Evolutionary conservation across 371 early-diverging fungal species (phyloP).

Genomic region (Lichtheimia corymbifera): DNA sequence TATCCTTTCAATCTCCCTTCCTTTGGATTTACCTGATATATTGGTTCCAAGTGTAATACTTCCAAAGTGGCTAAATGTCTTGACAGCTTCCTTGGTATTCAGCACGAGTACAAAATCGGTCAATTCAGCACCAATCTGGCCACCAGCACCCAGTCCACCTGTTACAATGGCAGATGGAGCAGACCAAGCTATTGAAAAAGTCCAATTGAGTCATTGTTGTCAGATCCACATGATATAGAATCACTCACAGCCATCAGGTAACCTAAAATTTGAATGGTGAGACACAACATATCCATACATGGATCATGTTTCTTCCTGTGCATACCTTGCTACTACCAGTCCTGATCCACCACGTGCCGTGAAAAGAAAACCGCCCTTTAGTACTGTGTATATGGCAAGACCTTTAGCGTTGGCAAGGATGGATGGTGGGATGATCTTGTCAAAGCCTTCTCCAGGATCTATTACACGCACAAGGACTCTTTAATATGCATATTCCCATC

Average conservation of each 20-base stretch:
- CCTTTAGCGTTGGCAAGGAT: conserved; percentile 83
- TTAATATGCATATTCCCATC: neutral
- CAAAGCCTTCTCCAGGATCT: conserved; percentile 68
- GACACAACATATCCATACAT: too few relatives aligned
- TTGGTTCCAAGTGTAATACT: conserved; percentile 91
- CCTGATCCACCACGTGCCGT: conserved; percentile 90
- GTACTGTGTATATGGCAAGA: conserved; percentile 86
- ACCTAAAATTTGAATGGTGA: conserved; percentile 4
- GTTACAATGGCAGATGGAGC: conserved; percentile 80
- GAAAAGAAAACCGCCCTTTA: conserved; percentile 93
- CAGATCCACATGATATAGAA: neutral
- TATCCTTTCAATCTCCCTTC: neutral
- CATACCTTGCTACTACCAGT: conserved; percentile 78
- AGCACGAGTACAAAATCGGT: conserved; percentile 92
- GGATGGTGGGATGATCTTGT: conserved; percentile 73
- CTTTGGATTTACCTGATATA: conserved; percentile 58
- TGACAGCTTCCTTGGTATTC: conserved; percentile 83
- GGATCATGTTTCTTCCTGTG: too few relatives aligned
- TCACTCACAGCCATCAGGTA: conserved; percentile 20
- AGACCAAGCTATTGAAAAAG: conserved; percentile 62
- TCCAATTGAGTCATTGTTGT: conserved; percentile 4
- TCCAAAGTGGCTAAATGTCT: conserved; percentile 86
- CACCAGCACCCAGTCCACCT: conserved; percentile 84
- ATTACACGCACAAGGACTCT: neutral
- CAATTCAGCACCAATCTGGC: conserved; percentile 88